Base-by-base conservation (phyloP, 257 asterid genomes). In the Nicotiana sylvestris region DNA sequence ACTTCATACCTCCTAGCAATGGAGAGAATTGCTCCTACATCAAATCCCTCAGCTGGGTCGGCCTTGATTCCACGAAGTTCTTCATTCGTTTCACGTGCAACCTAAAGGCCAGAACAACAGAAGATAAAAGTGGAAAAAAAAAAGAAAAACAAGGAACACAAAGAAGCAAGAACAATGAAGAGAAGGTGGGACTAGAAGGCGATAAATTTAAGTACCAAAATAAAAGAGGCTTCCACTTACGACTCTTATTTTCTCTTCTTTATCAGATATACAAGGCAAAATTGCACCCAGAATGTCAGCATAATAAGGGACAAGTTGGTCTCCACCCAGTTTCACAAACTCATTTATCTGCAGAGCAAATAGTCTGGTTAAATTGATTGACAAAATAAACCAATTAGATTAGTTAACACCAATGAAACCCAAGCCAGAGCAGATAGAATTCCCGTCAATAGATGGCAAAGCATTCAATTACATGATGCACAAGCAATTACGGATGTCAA, bases 271-370 rank as follows among this genome's bases (percentile, higher is more conserved):
- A 92, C 98, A 92, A 64, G 99, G 99, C 72, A 97, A 90, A 85
- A 97, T 94, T 81, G 98, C 98, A 35, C 97, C 97, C 62, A 97
- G 93, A 87, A 97, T 97, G 91, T 92, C 97, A 88, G 99, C 98
- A 91, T 97, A 97, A 87, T 97, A 92, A 78, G 95, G 98, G 85
- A 97, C 97, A 76, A 97, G 96, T 82, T 94, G 99, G 86, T 97
- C 98, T 74, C 98, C 95, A 83, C 98, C 98, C 89, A 97, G 99
- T 92, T 95, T 97, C 81, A 97, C 99, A 88, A 97, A 97, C 88
- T 97, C 99, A 69, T 91, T 88, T 76, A 95, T 95, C 99, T 97
- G 92, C 87, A 88, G 49, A 82, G 60, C 80, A 77, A 82, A 83
- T 37, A 83, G 81, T 25, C 77, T 53, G 46, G 43, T 61, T 66